These are phyloP conservation scores for Stagonosporopsis vannaccii DNA, from an alignment of 2,329 filamentous ascomycete genomes.

Conservation along the genomic window DNA sequence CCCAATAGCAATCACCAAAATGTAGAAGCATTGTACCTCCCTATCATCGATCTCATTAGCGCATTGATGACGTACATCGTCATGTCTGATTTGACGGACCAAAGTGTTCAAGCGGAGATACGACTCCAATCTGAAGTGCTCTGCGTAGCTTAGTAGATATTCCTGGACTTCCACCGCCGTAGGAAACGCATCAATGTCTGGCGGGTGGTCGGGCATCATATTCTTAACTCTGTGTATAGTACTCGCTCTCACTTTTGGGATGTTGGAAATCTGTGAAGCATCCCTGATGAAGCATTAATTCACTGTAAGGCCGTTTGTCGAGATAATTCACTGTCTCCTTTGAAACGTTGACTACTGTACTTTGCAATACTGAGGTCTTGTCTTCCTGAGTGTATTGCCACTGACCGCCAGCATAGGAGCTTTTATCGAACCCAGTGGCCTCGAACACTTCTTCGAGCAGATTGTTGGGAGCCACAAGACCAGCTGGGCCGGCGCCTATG, in stretches of 20 bases:
- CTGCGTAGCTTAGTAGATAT: conserved; percentile 28
- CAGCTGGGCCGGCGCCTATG: conserved; percentile 2
- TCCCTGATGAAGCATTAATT: conserved; percentile 6
- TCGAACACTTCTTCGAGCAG: conserved; percentile 31
- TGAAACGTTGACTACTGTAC: conserved; percentile 30
- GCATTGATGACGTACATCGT: conserved; percentile 25
- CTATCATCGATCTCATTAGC: conserved; percentile 14
- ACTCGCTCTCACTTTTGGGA: conserved; percentile 14
- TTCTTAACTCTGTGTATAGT: not conserved
- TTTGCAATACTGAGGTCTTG: conserved; percentile 31
- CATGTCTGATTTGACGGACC: conserved; percentile 22
- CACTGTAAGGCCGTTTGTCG: too few relatives aligned
- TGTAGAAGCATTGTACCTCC: conserved; percentile 26
- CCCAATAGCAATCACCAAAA: conserved; percentile 31
- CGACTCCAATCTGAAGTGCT: conserved; percentile 27
- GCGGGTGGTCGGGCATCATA: not conserved
- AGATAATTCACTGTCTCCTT: conserved; percentile 23
- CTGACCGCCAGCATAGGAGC: conserved; percentile 30
- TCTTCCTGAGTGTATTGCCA: conserved; percentile 33
- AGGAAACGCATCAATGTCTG: conserved; percentile 25
- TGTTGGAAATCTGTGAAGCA: conserved; percentile 36
- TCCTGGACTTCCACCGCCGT: conserved; percentile 29
- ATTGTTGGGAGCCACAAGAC: conserved; percentile 17
- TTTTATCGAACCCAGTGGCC: conserved; percentile 30
- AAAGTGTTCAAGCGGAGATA: conserved; percentile 22